Evolutionary conservation across 192 early-diverging fungal species (phyloP), one percentile per base, ranked within the genome.

Genomic region (Podila clonocystis): DNA sequence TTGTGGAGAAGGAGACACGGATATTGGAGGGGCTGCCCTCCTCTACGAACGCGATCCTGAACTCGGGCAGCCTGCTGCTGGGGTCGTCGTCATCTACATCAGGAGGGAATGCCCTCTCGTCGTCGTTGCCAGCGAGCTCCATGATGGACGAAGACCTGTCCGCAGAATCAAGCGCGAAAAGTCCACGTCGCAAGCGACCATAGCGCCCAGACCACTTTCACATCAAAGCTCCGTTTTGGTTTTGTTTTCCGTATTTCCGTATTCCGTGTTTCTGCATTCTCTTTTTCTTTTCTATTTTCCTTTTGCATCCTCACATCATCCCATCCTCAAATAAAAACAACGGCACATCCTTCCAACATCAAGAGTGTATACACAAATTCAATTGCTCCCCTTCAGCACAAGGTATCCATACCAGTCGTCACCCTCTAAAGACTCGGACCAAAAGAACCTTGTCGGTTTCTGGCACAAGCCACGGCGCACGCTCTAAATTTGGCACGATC

Each of bases 1-100:
- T 96, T 48, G 75, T 79, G 5, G 75, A 79, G 17, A 79, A 79
- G 60, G 75, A 72, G 60, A 63, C 74, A 0, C 49, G 63, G 17
- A 30, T 65, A 2, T 24, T 49, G 19, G 63, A 55, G 17, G 52
- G 52, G 0, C 17, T 55, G 22, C 52, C 52, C 8, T n/a, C 52
- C 8, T 55, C 52, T 26, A 55, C 52, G 52, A 55, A 55, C 24
- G 52, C 52, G 52, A 55, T 55, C 17, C n/a, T 55, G 52, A 55
- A 6, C 52, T 55, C 52, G 22, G 52, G 52, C 6, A 55, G 52
- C 26, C 17, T 55, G n/a, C 22, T 55, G n/a, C 6, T 55, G 20
- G 52, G 52, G 20, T 8, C 52, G 9, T n/a, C 52, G 24, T 26
- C 52, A 9, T 22, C 49, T n/a, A 15, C 49, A 6, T 1, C 38